Evolutionary conservation across 129 eudicot genomes (phyloP), one percentile per base, ranked within the genome.

Genomic region (Scalesia atractyloides): DNA sequence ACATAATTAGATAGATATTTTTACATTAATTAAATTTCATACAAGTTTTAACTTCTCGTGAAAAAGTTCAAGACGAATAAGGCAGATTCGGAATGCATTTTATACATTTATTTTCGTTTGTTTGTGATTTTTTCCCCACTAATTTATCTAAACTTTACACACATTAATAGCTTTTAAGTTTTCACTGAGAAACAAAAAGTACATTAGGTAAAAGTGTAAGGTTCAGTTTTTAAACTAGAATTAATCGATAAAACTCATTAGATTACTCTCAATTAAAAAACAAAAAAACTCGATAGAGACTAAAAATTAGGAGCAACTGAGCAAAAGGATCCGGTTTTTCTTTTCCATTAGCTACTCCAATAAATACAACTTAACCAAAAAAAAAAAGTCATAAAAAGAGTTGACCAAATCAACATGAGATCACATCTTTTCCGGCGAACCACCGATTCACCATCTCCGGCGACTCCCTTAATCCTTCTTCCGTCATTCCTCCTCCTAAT

Each of bases 371-470:
- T 14, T 59, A 59, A 7, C 48, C 10, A 30, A 30, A 30, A 43
- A 72, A 72, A 58, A 15, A 15, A 58, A 59, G 20, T 26, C 66
- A 6, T 14, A 30, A 22, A 22, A 47, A 3, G 33, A 39, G 60
- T 63, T 70, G 26, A 78, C 43, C 60, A 52, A 19, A 39, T 68
- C 36, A 78, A 70, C 50, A 78, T 78, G 82, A 70, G 49, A 64
- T 70, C 77, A 70, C 14, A 39, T 70, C 75, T 58, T 76, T 44
- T 76, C 46, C 75, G 81, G 54, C 81, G 70, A 69, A 57, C 58
- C 11, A 43, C 57, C 44, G 13, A 7, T 41, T 10, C 73, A 44
- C 36, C 69, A 43, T 34, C 81, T 63, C 78, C 78, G 70, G 22
- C 78, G 0, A 13, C 56, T 11, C 70, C 11, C 39, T 20, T 51